A percentile compares a stretch with the other conserved stretches of the same genome.
Conservation (phyloP, 768 basidiomycete genomes). For the Lyophyllum semitale region DNA sequence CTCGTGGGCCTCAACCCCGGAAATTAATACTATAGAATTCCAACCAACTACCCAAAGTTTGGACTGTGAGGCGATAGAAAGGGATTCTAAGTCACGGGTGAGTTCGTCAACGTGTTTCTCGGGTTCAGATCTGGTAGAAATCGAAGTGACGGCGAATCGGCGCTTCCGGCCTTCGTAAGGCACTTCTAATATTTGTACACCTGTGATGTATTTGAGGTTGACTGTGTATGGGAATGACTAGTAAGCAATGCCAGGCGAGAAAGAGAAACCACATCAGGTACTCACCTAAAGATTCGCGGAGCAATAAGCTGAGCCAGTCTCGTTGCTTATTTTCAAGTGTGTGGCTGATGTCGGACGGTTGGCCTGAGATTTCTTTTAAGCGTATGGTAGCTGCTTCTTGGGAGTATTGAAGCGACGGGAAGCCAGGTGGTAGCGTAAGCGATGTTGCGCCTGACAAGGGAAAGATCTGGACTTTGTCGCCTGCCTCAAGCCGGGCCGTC, state of each 20-base stretch:
- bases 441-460: slow-evolving; percentile 42
- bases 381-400: slow-evolving; percentile 55
- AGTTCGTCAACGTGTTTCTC: slow-evolving; percentile 32
- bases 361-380: slow-evolving; percentile 47
- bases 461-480: slow-evolving; percentile 48
- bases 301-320: slow-evolving; percentile 69
- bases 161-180: slow-evolving; percentile 62
- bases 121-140: slow-evolving; percentile 32
- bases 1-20: slow-evolving; percentile 29
- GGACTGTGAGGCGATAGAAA: slow-evolving; percentile 43
- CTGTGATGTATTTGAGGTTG: slow-evolving; percentile 68
- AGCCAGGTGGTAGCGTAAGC: slow-evolving; percentile 38
- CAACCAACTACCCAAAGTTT: slow-evolving; percentile 66
- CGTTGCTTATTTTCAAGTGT: slow-evolving; percentile 36
- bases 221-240: slow-evolving; percentile 42
- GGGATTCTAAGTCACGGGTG: slow-evolving; percentile 38
- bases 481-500: slow-evolving; percentile 59
- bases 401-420: slow-evolving; percentile 52
- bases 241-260: slow-evolving; percentile 11
- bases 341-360: slow-evolving; percentile 15
- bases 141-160: slow-evolving; percentile 55
- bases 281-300: slow-evolving; percentile 72
- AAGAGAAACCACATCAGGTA: slow-evolving; percentile 6
- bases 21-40: slow-evolving; percentile 61
- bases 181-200: slow-evolving; percentile 61